phyloP scores from a whole-genome alignment of 177 flowering plant species.

The Telopea speciosissima region DNA sequence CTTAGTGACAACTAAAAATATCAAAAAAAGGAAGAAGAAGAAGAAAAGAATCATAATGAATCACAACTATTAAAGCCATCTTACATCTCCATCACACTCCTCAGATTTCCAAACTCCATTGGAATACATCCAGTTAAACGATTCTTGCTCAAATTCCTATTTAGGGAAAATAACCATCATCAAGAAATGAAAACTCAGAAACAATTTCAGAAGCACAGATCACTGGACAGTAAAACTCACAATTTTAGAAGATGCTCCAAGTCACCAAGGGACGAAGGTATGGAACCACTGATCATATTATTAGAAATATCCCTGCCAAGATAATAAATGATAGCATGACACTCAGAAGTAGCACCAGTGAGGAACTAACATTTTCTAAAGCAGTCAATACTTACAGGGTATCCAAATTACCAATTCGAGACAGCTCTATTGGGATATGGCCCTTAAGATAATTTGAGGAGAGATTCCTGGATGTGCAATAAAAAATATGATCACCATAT shows the following conservation, averaged over 20 bases:
- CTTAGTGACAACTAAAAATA: no score
- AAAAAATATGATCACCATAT: neutral
- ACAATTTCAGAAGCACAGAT: neutral
- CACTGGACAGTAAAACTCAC: constrained; percentile 36
- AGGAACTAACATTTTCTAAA: neutral
- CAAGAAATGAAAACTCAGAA: neutral
- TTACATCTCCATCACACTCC: constrained; percentile 90
- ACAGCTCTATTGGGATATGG: constrained; percentile 77
- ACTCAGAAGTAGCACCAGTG: neutral
- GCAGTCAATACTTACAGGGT: constrained; percentile 58
- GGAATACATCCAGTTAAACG: constrained; percentile 60
- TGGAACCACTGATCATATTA: constrained; percentile 66
- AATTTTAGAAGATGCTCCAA: constrained; percentile 91
- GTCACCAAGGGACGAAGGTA: constrained; percentile 86
- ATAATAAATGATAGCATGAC: neutral
- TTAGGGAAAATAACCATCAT: neutral
- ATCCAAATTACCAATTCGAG: constrained; percentile 86
- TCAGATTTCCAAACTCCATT: constrained; percentile 82
- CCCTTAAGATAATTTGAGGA: constrained; percentile 75
- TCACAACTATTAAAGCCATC: no score
- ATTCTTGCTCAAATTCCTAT: constrained; percentile 76
- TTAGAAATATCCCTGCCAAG: constrained; percentile 68
- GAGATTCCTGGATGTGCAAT: constrained; percentile 53
- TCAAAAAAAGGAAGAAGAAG: no score
- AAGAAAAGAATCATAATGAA: no score